Percentiles rank a stretch among this genome's conserved stretches.
phyloP scores from a whole-genome alignment of 495 filamentous ascomycete genomes.

The Aspergillus homomorphus region DNA sequence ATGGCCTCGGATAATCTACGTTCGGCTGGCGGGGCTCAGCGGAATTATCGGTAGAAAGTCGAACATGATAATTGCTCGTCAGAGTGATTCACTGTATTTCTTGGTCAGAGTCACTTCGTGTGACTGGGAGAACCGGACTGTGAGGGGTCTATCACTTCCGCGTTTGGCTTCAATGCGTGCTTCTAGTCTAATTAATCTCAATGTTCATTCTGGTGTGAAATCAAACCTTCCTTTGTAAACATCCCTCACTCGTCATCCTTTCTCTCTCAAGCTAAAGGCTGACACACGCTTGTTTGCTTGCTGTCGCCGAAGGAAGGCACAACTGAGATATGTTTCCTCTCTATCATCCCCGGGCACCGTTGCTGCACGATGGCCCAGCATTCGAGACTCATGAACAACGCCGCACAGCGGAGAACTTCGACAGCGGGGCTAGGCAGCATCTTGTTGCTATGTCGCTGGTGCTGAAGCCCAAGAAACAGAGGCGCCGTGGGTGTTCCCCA shows the following conservation, averaged over 20 bases:
- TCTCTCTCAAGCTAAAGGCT: no score
- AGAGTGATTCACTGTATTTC: not conserved
- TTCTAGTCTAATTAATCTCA: no score
- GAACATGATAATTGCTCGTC: not conserved
- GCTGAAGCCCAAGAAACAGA: conserved; percentile 5
- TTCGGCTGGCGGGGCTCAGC: conserved; percentile 10
- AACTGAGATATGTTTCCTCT: not conserved
- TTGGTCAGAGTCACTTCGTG: not conserved
- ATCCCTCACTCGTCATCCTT: no score
- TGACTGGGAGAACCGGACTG: not conserved
- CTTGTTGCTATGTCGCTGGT: conserved; percentile 11
- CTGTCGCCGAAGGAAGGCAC: not conserved
- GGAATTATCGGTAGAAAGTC: conserved; percentile 15
- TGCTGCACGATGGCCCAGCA: not conserved
- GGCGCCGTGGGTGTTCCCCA: conserved; percentile 9
- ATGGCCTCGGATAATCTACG: conserved; percentile 10
- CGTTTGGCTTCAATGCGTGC: no score
- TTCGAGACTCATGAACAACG: not conserved
- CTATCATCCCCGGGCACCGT: not conserved
- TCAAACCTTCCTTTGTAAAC: no score
- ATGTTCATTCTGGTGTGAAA: no score
- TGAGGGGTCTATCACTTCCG: no score
- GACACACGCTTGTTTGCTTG: no score
- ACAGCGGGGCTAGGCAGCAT: not conserved
- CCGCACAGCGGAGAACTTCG: not conserved